Conservation (phyloP, 2,329 filamentous ascomycete species). For the Nothomitra cinnamomea region DNA sequence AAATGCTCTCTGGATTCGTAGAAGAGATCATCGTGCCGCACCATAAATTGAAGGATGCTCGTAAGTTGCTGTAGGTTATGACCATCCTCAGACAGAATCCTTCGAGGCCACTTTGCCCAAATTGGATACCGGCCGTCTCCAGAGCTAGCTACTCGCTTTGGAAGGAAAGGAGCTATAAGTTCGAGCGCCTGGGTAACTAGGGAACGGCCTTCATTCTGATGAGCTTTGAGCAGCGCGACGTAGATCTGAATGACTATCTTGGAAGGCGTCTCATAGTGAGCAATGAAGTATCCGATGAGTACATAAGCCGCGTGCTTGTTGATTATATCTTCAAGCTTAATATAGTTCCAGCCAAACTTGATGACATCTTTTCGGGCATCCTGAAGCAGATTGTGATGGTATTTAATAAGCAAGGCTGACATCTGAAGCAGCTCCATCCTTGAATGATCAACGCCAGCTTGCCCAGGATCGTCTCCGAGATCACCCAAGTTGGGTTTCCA, state of each 20-base stretch:
- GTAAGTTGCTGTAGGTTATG: slow-evolving; percentile 92
- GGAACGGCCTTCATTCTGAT: slow-evolving; percentile 84
- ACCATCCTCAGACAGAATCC: slow-evolving; percentile 83
- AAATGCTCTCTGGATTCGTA: slow-evolving; percentile 92
- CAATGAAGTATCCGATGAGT: slow-evolving; percentile 93
- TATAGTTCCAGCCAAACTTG: slow-evolving; percentile 98
- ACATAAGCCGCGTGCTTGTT: slow-evolving; percentile 98
- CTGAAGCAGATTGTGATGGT: slow-evolving; percentile 73
- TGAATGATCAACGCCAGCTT: slow-evolving; percentile 83
- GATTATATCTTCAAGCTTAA: slow-evolving; percentile 93
- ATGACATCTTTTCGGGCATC: slow-evolving; percentile 96
- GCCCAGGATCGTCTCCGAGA: slow-evolving; percentile 63
- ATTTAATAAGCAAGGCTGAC: slow-evolving; percentile 88
- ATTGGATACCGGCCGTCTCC: slow-evolving; percentile 58
- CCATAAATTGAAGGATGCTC: slow-evolving; percentile 93
- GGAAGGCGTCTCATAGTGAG: slow-evolving; percentile 84
- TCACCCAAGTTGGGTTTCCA: slow-evolving; percentile 84
- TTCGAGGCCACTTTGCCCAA: slow-evolving; percentile 80
- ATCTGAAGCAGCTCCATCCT: slow-evolving; percentile 91
- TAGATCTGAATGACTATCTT: slow-evolving; percentile 97
- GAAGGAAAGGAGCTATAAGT: slow-evolving; percentile 83
- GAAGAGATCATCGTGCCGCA: slow-evolving; percentile 81
- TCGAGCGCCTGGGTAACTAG: slow-evolving; percentile 90
- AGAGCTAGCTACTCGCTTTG: slow-evolving; percentile 57
- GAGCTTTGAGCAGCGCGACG: slow-evolving; percentile 73